Percentiles rank a stretch among this genome's conserved stretches.
These are phyloP conservation scores for Suhomyces ambrosiae DNA, from an alignment of 1,139 yeast species.

Conservation along the genomic window DNA sequence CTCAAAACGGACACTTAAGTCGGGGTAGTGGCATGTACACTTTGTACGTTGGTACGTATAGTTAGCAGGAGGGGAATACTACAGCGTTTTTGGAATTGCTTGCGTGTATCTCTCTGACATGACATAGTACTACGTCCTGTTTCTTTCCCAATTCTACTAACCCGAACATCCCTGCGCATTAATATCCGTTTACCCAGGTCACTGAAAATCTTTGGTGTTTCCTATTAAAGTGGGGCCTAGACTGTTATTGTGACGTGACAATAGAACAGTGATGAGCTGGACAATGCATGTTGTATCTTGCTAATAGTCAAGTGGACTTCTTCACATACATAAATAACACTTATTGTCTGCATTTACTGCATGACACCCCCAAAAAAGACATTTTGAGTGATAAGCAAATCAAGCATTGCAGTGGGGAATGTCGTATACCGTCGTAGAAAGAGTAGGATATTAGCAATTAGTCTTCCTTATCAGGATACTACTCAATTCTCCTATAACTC, in stretches of 20 bases:
- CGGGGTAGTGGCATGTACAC: not conserved
- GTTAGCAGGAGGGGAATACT: no score
- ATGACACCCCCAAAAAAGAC: not conserved
- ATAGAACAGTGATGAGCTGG: not conserved
- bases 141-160: not conserved
- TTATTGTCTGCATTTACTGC: not conserved
- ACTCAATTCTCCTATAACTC: no score
- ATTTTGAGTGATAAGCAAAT: no score
- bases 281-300: constrained; percentile 1
- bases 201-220: not conserved
- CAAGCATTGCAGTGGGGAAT: no score
- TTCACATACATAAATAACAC: not conserved
- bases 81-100: not conserved
- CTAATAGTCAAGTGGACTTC: not conserved
- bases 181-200: not conserved
- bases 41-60: no score
- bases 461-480: no score
- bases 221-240: not conserved
- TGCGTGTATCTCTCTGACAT: not conserved
- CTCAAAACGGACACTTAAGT: not conserved
- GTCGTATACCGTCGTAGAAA: no score
- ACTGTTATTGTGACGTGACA: constrained; percentile 1
- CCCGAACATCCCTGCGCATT: constrained; percentile 1
- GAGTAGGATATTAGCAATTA: no score
- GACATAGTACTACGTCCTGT: not conserved